Base-by-base conservation (phyloP, 805 yeast species). In the Millerozyma acaciae region DNA sequence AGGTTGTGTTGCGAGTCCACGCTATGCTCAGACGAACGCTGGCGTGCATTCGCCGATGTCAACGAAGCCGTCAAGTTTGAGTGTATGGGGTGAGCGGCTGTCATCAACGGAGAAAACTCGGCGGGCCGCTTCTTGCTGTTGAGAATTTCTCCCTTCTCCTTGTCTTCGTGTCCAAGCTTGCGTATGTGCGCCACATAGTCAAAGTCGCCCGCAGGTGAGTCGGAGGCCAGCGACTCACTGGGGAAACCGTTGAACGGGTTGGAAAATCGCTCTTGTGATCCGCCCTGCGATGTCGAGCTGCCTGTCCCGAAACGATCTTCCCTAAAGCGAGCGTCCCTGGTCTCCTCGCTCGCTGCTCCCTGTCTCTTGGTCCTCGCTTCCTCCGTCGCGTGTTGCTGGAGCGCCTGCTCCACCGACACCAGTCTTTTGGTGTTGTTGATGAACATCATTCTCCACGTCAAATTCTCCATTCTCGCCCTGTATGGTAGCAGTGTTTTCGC, bases 371-470 rank as follows among this genome's bases (percentile, higher is more conserved):
- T 17, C 27, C n/a, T 14, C 32, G 14, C 21, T 17, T 25, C 16
- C 10, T n/a, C 16, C n/a, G 15, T 19, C 21, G 5, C 22, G 27
- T n/a, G n/a, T n/a, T n/a, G n/a, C n/a, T n/a, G n/a, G n/a, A n/a
- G n/a, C n/a, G 6, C 20, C 21, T 18, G 15, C 27, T 10, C 13
- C 32, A 15, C 21, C 16, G 12, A 5, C 12, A 13, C n/a, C n/a
- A n/a, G n/a, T n/a, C n/a, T n/a, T n/a, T 16, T 19, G 10, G 37
- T 38, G 34, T 43, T 38, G 32, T 53, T 54, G 44, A 81, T 63
- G 27, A 70, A 75, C 89, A 87, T 81, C 76, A 87, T 72, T 38
- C 96, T 64, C 96, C 96, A 87, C 7, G 94, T 79, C 34, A 87
- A 57, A 52, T 88, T 88, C 50, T 84, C 86, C 79, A 88, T 82